A percentile compares a stretch with the other conserved stretches of the same genome.
Evolutionary conservation across 139 green algal species (phyloP).

Genomic region (Nannochloris sp.): DNA sequence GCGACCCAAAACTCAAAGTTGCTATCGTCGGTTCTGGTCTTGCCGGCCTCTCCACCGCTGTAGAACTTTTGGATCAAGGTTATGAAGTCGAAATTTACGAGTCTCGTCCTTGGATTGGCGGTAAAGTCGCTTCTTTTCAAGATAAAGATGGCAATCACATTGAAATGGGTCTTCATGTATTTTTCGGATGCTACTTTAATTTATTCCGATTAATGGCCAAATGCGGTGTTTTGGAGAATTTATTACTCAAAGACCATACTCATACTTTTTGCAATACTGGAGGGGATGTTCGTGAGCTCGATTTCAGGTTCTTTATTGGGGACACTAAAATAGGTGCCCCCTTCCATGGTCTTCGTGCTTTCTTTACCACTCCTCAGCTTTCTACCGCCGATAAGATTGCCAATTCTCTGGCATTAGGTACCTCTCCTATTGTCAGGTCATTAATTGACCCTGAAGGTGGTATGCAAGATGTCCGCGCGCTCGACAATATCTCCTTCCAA

Average conservation of each 20-base stretch:
- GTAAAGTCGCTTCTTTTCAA: constrained; percentile 88
- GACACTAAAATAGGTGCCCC: constrained; percentile 80
- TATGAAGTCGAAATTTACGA: constrained; percentile 96
- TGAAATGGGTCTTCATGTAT: constrained; percentile 96
- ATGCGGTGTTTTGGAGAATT: constrained; percentile 87
- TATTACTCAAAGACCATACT: constrained; percentile 93
- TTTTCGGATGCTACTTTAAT: constrained; percentile 95
- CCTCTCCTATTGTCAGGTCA: constrained; percentile 80
- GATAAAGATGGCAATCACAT: constrained; percentile 97
- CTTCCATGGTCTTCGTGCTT: constrained; percentile 88
- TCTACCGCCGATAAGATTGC: constrained; percentile 71
- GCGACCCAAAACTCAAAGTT: constrained; percentile 74
- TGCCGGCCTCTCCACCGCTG: constrained; percentile 85
- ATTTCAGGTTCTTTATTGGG: constrained; percentile 85
- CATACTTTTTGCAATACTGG: constrained; percentile 95
- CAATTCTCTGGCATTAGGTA: constrained; percentile 83
- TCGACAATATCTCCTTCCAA: constrained; percentile 84
- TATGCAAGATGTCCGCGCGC: constrained; percentile 73
- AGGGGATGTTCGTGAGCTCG: constrained; percentile 82
- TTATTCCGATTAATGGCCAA: constrained; percentile 94
- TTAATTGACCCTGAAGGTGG: constrained; percentile 90
- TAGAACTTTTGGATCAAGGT: constrained; percentile 89
- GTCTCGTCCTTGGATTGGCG: constrained; percentile 77
- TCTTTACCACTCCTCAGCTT: constrained; percentile 94
- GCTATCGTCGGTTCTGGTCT: constrained; percentile 82